Evolutionary conservation across 2,329 filamentous ascomycete genomes (phyloP).

Genomic region (Fusarium sororula): DNA sequence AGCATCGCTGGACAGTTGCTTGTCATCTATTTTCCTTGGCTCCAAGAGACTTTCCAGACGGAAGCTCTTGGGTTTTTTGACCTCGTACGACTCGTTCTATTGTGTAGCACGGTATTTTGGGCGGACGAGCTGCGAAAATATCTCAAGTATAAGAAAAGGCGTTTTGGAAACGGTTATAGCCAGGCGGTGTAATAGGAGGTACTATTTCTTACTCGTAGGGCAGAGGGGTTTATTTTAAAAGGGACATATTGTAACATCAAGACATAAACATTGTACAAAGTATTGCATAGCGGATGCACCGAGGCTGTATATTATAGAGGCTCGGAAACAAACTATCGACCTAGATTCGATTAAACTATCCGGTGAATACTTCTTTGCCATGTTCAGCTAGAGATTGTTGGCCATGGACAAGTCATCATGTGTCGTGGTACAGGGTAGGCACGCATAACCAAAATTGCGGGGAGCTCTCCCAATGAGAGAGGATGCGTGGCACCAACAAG

Average conservation of each 20-base stretch:
- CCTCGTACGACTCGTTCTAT: slow-evolving; percentile 73
- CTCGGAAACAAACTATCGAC: neutral
- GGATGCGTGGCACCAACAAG: slow-evolving; percentile 42
- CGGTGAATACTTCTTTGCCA: neutral
- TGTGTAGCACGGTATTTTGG: slow-evolving; percentile 95
- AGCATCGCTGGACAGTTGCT: slow-evolving; percentile 86
- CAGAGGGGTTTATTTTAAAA: neutral
- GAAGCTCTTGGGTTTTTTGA: slow-evolving; percentile 82
- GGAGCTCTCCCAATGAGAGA: slow-evolving; percentile 23
- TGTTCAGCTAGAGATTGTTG: neutral
- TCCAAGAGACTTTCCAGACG: slow-evolving; percentile 96
- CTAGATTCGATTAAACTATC: neutral
- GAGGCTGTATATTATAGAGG: neutral
- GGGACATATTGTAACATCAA: slow-evolving; percentile 24
- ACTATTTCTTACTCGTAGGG: neutral
- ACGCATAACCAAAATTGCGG: slow-evolving; percentile 19
- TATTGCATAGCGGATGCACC: slow-evolving; percentile 26
- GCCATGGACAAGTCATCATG: neutral
- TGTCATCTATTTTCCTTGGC: slow-evolving; percentile 93
- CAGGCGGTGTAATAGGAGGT: slow-evolving; percentile 67
- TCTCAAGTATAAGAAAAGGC: slow-evolving; percentile 67
- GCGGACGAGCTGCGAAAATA: slow-evolving; percentile 92
- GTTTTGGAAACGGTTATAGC: slow-evolving; percentile 70
- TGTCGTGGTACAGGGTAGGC: slow-evolving; percentile 32
- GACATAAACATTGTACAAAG: slow-evolving; percentile 4